Base-by-base conservation (phyloP, 352 stramenopile genomes). In the Globisporangium sylvaticum region DNA sequence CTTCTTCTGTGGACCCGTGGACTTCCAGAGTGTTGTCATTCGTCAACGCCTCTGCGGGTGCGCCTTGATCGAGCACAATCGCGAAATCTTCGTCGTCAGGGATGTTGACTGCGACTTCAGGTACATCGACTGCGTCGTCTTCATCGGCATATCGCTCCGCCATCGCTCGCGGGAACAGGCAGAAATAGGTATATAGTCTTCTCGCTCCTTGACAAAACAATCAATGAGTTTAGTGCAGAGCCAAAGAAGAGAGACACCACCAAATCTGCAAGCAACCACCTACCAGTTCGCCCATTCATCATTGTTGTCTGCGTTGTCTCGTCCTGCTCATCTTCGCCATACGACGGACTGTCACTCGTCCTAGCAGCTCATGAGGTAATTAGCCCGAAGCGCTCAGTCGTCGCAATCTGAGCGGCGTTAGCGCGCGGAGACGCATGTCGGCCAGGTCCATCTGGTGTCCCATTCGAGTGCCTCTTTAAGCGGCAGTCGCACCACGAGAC, bases 11-110 rank as follows among this genome's bases (percentile, higher is more conserved):
- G 3, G 24, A 18, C 58, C 14, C 54, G 5, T 44, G 54, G 4
- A 44, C 8, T 6, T 59, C 18, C 14, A 24, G 20, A 3, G 29
- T 18, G 61, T 15, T 54, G 22, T 54, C 27, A 37, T 27, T 55
- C 4, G 24, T 22, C 31, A 9, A 44, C 25, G 18, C 20, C 9
- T 65, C 59, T 18, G n/a, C n/a, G 4, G 25, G 2, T 24, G 34
- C 14, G 7, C 25, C 22, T 15, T 67, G 20, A 4, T 44, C 52
- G 10, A 67, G 34, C 9, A 62, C 52, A 5, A 56, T 56, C 52
- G 25, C 24, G 25, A 62, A 65, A 7, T 37, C 24, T 14, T 67
- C 34, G n/a, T 61, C 52, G 32, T 67, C 62, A 7, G 62, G 9
- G 25, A 67, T 61, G 32, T 34, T 34, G 14, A 67, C 32, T 4